phyloP scores from a whole-genome alignment of 1,139 yeast species.

The Blastobotrys buckinghamii region DNA sequence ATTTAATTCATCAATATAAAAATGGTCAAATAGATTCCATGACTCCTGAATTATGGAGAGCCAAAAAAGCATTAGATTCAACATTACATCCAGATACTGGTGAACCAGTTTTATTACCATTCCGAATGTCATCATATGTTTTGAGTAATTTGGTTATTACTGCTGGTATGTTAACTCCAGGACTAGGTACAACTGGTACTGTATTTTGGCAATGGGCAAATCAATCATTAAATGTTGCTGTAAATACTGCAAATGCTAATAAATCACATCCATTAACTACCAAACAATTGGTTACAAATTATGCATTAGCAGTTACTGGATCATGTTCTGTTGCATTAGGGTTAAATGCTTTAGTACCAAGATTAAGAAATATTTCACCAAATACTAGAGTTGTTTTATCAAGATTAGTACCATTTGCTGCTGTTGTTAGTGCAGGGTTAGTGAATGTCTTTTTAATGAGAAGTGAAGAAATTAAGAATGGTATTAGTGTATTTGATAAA shows the following conservation, averaged over 20 bases:
- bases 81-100: constrained; percentile 95
- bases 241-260: constrained; percentile 92
- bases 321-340: constrained; percentile 96
- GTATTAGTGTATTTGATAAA: constrained; percentile 70
- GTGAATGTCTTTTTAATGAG: constrained; percentile 95
- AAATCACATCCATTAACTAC: constrained; percentile 88
- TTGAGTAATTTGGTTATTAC: constrained; percentile 90
- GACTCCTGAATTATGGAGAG: constrained; percentile 84
- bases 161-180: constrained; percentile 96
- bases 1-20: constrained; percentile 62
- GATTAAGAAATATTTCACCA: constrained; percentile 61
- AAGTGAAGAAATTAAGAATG: constrained; percentile 85
- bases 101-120: constrained; percentile 83
- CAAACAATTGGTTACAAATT: constrained; percentile 67
- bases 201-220: constrained; percentile 96
- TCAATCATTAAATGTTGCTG: constrained; percentile 93
- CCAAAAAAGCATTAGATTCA: constrained; percentile 80
- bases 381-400: constrained; percentile 65
- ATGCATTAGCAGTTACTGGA: constrained; percentile 84
- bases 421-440: constrained; percentile 93
- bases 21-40: constrained; percentile 55
- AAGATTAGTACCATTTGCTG: constrained; percentile 94
- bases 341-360: constrained; percentile 79
- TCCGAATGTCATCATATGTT: constrained; percentile 95
- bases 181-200: constrained; percentile 83